Evolutionary conservation across 257 asterid genomes (phyloP).

Genomic region (Fraxinus pennsylvanica): DNA sequence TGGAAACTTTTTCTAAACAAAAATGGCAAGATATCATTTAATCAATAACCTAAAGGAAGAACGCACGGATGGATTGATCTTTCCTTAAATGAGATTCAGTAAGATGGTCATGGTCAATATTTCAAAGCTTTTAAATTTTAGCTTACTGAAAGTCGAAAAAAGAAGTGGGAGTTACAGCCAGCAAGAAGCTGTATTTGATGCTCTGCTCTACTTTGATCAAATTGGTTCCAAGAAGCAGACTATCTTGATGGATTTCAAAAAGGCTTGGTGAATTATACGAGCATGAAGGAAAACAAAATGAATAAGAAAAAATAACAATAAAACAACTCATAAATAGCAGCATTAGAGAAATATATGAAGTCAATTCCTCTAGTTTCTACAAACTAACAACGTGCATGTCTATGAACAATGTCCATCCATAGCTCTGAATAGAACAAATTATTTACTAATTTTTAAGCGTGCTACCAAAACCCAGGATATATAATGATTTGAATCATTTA

Average conservation of each 20-base stretch:
- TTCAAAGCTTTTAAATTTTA: neutral
- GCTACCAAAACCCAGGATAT: slow-evolving; percentile 11
- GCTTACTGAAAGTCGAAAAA: neutral
- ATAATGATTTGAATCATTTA: slow-evolving; percentile 18
- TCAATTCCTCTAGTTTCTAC: neutral
- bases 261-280: neutral
- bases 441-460: slow-evolving; percentile 11
- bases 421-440: neutral
- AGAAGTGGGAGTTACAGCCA: neutral
- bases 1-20: neutral
- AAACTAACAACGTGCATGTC: neutral
- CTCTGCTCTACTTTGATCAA: neutral
- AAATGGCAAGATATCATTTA: neutral
- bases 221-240: neutral
- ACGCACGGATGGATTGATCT: neutral
- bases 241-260: neutral
- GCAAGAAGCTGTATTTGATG: neutral
- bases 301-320: neutral
- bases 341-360: neutral
- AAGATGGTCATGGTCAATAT: neutral
- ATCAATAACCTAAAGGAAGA: neutral
- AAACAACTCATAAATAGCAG: neutral
- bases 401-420: neutral
- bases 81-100: neutral
- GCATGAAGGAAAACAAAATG: neutral